Evolutionary conservation across 23 red algal genomes (phyloP), one percentile per base, ranked within the genome.

Genomic region (Gracilaria vermiculophylla): DNA sequence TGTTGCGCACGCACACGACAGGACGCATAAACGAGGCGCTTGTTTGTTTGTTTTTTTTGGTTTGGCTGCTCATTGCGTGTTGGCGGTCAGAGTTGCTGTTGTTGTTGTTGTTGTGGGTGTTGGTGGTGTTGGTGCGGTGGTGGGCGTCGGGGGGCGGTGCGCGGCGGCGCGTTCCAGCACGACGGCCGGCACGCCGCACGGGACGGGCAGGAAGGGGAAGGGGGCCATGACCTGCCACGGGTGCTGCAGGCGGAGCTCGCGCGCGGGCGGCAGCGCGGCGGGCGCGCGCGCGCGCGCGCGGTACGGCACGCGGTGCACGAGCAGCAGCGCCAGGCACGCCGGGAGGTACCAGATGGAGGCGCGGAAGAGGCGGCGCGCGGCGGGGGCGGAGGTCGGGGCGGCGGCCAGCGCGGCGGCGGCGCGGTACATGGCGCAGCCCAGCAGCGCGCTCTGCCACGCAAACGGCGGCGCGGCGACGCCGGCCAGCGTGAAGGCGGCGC

Each of bases 161-260:
- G n/a, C n/a, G n/a, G n/a, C 42, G n/a, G 16, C 3, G 64, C 20
- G 64, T 70, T 87, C 83, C 64, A 87, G n/a, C 17, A 87, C 67
- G 10, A 87, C 56, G 5, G 73, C 73, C 11, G 86, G 86, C 23
- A 54, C 86, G 20, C 72, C 55, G 34, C 65, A 56, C 15, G 86
- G 86, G 13, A 93, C 70, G 11, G 89, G 89, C 19, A 93, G 44
- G 20, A 93, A 93, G 23, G 89, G 89, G 35, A 93, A 93, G 1
- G 89, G 89, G 13, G 79, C 78, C 49, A 93, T 82, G 32, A 83
- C 45, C 16, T 84, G 79, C 89, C 89, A 93, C 24, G 89, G 89
- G 12, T 93, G 78, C 42, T 67, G 37, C 49, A 83, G 25, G 6
- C 80, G 44, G 15, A 50, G 49, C 28, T 80, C 86, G 5, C 33